Evolutionary conservation across 495 filamentous ascomycete species (phyloP).

Genomic region (Penicillium taxi): DNA sequence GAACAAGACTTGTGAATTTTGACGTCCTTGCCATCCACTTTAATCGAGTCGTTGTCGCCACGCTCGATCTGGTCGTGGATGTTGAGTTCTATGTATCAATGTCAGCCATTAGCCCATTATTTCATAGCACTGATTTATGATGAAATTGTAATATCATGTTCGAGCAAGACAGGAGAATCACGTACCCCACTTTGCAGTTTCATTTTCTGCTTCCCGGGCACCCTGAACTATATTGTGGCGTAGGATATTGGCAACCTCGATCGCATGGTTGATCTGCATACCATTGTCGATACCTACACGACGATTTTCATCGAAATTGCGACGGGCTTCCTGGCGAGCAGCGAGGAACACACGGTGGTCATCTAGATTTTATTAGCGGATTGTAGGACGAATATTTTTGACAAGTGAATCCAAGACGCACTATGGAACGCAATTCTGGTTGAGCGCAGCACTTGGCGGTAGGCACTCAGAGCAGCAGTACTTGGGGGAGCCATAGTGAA

Average conservation of each 20-base stretch:
- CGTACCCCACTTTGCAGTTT: slow-evolving; percentile 59
- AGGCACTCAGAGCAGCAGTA: slow-evolving; percentile 65
- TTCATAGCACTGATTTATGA: no score
- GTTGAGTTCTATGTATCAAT: slow-evolving; percentile 51
- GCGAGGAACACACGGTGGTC: slow-evolving; percentile 58
- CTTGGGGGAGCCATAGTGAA: slow-evolving; percentile 17
- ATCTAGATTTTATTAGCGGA: slow-evolving; percentile 36
- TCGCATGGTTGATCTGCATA: slow-evolving; percentile 62
- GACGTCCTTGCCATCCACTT: slow-evolving; percentile 41
- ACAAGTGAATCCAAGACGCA: slow-evolving; percentile 23
- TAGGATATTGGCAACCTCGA: slow-evolving; percentile 75
- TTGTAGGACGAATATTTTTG: neutral
- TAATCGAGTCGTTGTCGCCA: slow-evolving; percentile 85
- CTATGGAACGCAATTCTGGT: slow-evolving; percentile 77
- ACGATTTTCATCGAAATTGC: slow-evolving; percentile 60
- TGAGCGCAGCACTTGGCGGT: slow-evolving; percentile 75
- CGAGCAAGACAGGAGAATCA: slow-evolving; percentile 4
- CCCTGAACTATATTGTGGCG: slow-evolving; percentile 86
- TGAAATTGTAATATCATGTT: no score
- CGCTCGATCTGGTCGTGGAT: slow-evolving; percentile 89
- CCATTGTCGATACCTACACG: slow-evolving; percentile 43
- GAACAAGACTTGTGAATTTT: slow-evolving; percentile 43
- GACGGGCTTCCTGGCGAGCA: slow-evolving; percentile 61
- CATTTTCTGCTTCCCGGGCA: slow-evolving; percentile 41
- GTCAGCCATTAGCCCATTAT: slow-evolving; percentile 6